Conservation (phyloP, 179 eudicot species). For the Beta lomatogona region DNA sequence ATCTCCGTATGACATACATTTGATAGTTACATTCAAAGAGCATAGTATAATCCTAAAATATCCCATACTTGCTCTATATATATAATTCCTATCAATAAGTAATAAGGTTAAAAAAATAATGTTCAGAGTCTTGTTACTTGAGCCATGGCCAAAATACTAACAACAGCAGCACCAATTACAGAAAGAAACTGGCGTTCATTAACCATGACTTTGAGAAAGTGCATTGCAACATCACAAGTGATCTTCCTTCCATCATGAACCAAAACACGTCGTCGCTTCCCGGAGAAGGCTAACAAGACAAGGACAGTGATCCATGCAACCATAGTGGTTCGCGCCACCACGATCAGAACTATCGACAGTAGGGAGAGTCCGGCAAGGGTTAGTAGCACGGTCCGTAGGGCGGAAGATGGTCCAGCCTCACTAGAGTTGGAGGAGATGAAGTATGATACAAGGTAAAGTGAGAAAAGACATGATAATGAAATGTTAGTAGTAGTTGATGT, state of each 20-base stretch:
- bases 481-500: background rate
- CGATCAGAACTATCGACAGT: conserved; percentile 35
- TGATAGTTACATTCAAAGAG: conserved; percentile 13
- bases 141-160: conserved; percentile 54
- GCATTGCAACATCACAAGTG: conserved; percentile 60
- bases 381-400: conserved; percentile 18
- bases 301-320: conserved; percentile 74
- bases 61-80: conserved; percentile 15
- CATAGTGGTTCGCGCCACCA: conserved; percentile 60
- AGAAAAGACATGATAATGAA: conserved; percentile 19
- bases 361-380: conserved; percentile 21
- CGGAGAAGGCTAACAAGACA: conserved; percentile 63
- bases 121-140: conserved; percentile 27
- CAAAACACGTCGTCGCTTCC: conserved; percentile 65
- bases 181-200: conserved; percentile 44
- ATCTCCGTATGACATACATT: background rate
- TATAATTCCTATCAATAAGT: background rate
- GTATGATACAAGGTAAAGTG: conserved; percentile 26
- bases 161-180: conserved; percentile 46
- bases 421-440: conserved; percentile 2
- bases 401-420: background rate
- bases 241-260: conserved; percentile 63
- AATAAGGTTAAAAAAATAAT: background rate
- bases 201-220: conserved; percentile 44
- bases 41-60: conserved; percentile 20